These are phyloP conservation scores for Fusarium nisikadoi DNA, from an alignment of 2,329 filamentous ascomycete genomes.

Conservation along the genomic window DNA sequence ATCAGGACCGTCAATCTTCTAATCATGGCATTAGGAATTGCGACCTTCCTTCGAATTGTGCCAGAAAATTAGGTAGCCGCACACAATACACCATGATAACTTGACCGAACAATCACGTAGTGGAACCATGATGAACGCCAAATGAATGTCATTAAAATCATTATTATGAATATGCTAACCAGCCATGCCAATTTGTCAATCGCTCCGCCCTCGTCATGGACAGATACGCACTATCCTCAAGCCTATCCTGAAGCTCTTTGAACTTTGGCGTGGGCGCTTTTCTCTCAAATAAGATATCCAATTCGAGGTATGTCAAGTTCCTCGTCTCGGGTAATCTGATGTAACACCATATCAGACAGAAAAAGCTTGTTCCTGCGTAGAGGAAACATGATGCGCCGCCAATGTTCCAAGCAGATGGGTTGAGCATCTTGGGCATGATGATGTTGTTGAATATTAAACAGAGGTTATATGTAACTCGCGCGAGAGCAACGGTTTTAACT, in stretches of 20 bases:
- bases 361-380: slow-evolving; percentile 32
- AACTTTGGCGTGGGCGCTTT: slow-evolving; percentile 48
- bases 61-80: too few species aligned
- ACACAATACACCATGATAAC: too few species aligned
- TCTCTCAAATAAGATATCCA: slow-evolving; percentile 46
- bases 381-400: slow-evolving; percentile 44
- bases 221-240: slow-evolving; percentile 35
- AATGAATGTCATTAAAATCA: slow-evolving; percentile 2
- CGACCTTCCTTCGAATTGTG: too few species aligned
- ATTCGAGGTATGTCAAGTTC: slow-evolving; percentile 41
- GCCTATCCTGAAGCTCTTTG: slow-evolving; percentile 37
- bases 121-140: not conserved
- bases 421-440: slow-evolving; percentile 45
- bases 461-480: slow-evolving; percentile 44
- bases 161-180: slow-evolving; percentile 39
- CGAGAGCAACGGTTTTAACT: slow-evolving; percentile 54
- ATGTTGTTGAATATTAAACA: slow-evolving; percentile 43
- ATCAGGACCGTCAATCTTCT: too few species aligned
- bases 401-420: slow-evolving; percentile 43
- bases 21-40: not conserved
- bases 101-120: not conserved
- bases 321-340: slow-evolving; percentile 45
- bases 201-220: slow-evolving; percentile 32
- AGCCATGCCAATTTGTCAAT: slow-evolving; percentile 41
- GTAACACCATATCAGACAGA: slow-evolving; percentile 44